These are phyloP conservation scores for Anisodus acutangulus DNA, from an alignment of 257 asterid species.

Conservation along the genomic window DNA sequence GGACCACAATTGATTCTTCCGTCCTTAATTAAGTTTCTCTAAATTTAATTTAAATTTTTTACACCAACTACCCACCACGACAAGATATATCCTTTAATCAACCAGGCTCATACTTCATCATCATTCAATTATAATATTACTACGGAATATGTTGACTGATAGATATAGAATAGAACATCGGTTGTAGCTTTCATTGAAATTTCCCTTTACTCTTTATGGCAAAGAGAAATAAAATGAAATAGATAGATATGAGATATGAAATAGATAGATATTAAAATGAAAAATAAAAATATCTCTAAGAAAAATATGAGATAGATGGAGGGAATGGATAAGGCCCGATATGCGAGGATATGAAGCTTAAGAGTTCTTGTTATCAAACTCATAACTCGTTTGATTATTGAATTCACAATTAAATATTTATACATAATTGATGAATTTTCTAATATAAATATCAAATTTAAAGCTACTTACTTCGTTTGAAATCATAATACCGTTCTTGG, in stretches of 20 bases:
- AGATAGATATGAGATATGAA: no score
- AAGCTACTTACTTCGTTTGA: no score
- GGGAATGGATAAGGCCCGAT: slow-evolving; percentile 14
- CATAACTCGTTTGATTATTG: background rate
- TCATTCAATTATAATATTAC: background rate
- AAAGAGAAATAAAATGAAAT: background rate
- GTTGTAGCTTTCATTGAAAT: slow-evolving; percentile 7
- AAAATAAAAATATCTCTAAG: background rate
- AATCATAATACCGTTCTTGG: no score
- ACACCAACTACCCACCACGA: slow-evolving; percentile 27
- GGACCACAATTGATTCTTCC: slow-evolving; percentile 36
- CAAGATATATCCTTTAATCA: slow-evolving; percentile 14
- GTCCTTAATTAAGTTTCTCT: background rate
- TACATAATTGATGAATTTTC: background rate
- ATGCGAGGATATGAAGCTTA: background rate
- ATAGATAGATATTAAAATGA: background rate
- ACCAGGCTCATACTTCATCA: slow-evolving; percentile 33
- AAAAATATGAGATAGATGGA: slow-evolving; percentile 23
- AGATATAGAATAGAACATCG: background rate
- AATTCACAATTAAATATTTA: background rate
- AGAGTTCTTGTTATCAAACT: background rate
- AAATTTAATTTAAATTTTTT: background rate
- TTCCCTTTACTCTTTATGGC: slow-evolving; percentile 1
- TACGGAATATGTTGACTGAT: slow-evolving; percentile 6
- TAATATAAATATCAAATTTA: background rate